Evolutionary conservation across 345 rosid genomes (phyloP), one percentile per base, ranked within the genome.

Genomic region (Bruguiera gymnorhiza): DNA sequence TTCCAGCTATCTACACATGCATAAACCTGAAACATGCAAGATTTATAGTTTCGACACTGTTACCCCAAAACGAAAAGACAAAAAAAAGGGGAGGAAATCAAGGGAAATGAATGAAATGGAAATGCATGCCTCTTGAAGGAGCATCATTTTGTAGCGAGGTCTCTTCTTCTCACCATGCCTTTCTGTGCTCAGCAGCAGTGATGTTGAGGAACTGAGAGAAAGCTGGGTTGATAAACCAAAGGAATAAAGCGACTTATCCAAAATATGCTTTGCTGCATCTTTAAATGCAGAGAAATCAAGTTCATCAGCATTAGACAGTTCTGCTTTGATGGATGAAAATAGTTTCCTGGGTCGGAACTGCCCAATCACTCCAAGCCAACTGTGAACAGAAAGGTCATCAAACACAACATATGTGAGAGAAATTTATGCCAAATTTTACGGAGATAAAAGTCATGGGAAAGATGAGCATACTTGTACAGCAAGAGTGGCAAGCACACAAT

Each of bases 311-410:
- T 71, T 86, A 8, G 69, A 75, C 54, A 87, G 58, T 46, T 91
- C 93, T 26, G 69, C 59, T 83, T 75, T 90, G 61, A 90, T 84
- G 51, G 84, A 82, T 21, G 91, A 51, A 26, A 90, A 77, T 62
- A 93, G 78, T 74, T 87, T 93, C 87, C 72, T 84, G 6, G 97
- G 98, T 58, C 88, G 87, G 62, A 93, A 81, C 73, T 87, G 93
- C 61, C 92, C 97, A 70, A 91, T 77, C 43, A 86, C 66, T 51
- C 88, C 98, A 65, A 88, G 65, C 98, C 97, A 90, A 84, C 98
- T 88, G 78, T 1, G 68, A 34, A 58, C 24, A 65, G 53, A 63
- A 1, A 30, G 52, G 10, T 53, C 31, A 10, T 6, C 27, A 19
- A 36, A 10, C 8, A 68, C 43, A 54, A 3, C 50, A 43, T 3